A percentile compares a stretch with the other conserved stretches of the same genome.
Conservation (phyloP, 345 rosid species). For the Carallia brachiata region DNA sequence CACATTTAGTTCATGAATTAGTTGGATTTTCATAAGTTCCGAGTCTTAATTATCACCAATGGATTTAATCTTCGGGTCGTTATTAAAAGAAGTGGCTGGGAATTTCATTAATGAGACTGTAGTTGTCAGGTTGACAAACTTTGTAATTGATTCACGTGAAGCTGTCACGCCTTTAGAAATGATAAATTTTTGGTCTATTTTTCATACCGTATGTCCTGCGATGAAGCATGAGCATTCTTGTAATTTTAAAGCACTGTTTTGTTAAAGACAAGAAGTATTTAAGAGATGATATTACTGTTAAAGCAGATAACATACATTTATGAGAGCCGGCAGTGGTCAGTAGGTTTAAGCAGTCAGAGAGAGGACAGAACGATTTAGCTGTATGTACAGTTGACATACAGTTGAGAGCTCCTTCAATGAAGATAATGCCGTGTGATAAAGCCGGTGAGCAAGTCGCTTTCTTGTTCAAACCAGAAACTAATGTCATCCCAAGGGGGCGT, state of each 20-base stretch:
- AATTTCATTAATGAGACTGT: no score
- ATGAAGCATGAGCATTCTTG: not conserved
- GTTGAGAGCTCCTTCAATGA: slow-evolving; percentile 40
- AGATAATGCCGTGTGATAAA: slow-evolving; percentile 8
- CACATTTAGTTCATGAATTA: no score
- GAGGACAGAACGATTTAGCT: slow-evolving; percentile 15
- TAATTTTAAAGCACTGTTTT: not conserved
- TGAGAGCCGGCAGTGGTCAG: slow-evolving; percentile 14
- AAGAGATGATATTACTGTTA: no score
- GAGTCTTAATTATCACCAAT: no score
- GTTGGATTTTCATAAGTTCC: no score
- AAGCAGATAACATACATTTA: slow-evolving; percentile 16
- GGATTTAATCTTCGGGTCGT: no score
- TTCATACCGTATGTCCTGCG: not conserved
- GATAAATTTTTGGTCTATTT: not conserved
- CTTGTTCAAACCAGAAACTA: slow-evolving; percentile 17
- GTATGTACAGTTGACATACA: slow-evolving; percentile 3
- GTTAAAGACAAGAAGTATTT: no score
- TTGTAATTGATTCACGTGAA: not conserved
- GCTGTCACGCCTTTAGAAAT: not conserved
- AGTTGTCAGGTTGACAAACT: not conserved
- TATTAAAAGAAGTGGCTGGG: no score
- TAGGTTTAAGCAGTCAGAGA: slow-evolving; percentile 21
- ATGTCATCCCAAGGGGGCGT: slow-evolving; percentile 16
- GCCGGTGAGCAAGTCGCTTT: slow-evolving; percentile 20